Base-by-base conservation (phyloP, 2,329 filamentous ascomycete species). In the Microsporum audouinii region DNA sequence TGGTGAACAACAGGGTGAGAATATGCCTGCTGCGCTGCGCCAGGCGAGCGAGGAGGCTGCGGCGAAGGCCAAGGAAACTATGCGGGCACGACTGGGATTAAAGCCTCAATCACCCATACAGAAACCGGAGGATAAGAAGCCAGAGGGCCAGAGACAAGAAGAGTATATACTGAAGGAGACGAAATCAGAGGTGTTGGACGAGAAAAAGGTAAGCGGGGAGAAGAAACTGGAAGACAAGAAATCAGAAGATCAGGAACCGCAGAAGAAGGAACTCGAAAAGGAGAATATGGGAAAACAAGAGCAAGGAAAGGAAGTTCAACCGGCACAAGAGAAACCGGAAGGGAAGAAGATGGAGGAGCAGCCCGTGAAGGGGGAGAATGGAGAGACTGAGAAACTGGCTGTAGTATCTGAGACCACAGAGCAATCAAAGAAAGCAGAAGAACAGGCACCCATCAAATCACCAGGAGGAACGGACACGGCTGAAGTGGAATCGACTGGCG, bases 11-110 rank as follows among this genome's bases (percentile, higher is more conserved):
- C 71, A 69, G 59, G 73, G 76, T 31, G 68, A 72, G 5, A 70
- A 69, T 2, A 68, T 75, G n/a, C 71, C 74, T 1, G 63, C 74
- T 7, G 72, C 76, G 1, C 65, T 79, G 59, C 71, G 77, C 57
- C 76, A 78, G 66, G 76, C 76, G 1, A 73, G 77, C 45, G 71
- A 73, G 41, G 69, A 75, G 57, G 63, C 64, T 61, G 74, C 73
- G 41, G 72, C 73, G 12, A 68, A 70, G 39, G 74, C 73, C 1
- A 75, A 74, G 58, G 68, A 71, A 29, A 68, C 66, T 23, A 59
- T 66, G 5, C 58, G 57, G 27, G 41, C 63, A 17, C 67, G 65
- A 38, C 59, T 65, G 27, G 62, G 60, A 7, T 36, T 62, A 31
- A 60, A 60, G 34, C 45, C 41, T 36, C 41, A 61, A 3, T 17